Evolutionary conservation across 2,329 filamentous ascomycete species (phyloP).

Genomic region (Dendryphion nanum): DNA sequence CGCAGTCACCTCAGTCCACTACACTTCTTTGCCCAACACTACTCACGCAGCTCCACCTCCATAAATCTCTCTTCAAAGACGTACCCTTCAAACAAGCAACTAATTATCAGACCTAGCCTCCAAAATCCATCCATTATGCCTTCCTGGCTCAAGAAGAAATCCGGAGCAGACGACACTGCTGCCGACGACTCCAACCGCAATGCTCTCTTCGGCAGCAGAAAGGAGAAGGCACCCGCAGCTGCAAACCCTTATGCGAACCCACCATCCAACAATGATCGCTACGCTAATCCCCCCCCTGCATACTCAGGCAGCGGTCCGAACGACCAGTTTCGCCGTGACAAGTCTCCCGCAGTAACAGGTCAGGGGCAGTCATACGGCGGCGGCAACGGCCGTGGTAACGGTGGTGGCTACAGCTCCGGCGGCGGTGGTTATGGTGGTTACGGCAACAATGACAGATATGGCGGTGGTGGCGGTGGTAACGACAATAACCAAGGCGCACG

Average conservation of each 20-base stretch:
- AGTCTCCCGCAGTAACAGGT: slow-evolving; percentile 42
- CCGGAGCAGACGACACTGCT: slow-evolving; percentile 37
- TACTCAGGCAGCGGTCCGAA: slow-evolving; percentile 32
- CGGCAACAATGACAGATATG: slow-evolving; percentile 29
- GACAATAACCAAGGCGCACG: slow-evolving; percentile 12
- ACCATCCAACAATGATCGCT: slow-evolving; percentile 50
- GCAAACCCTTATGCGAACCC: slow-evolving; percentile 58
- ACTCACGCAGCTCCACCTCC: slow-evolving; percentile 1
- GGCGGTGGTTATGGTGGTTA: slow-evolving; percentile 42
- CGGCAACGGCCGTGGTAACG: slow-evolving; percentile 28
- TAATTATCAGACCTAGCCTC: not conserved
- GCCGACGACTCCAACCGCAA: slow-evolving; percentile 55
- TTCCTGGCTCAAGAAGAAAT: slow-evolving; percentile 56
- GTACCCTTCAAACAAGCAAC: too few relatives aligned
- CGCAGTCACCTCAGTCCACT: slow-evolving; percentile 1
- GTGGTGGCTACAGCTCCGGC: slow-evolving; percentile 4
- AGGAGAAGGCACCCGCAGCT: slow-evolving; percentile 52
- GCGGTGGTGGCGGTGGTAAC: slow-evolving; percentile 39
- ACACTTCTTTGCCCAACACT: too few relatives aligned
- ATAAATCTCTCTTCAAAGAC: too few relatives aligned
- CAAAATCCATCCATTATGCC: slow-evolving; percentile 36
- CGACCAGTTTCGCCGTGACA: slow-evolving; percentile 40
- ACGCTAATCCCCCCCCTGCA: slow-evolving; percentile 46
- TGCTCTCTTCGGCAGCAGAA: slow-evolving; percentile 60
- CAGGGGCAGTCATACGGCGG: slow-evolving; percentile 43